Evolutionary conservation across 495 filamentous ascomycete genomes (phyloP).

Genomic region (Xylaria palmicola): DNA sequence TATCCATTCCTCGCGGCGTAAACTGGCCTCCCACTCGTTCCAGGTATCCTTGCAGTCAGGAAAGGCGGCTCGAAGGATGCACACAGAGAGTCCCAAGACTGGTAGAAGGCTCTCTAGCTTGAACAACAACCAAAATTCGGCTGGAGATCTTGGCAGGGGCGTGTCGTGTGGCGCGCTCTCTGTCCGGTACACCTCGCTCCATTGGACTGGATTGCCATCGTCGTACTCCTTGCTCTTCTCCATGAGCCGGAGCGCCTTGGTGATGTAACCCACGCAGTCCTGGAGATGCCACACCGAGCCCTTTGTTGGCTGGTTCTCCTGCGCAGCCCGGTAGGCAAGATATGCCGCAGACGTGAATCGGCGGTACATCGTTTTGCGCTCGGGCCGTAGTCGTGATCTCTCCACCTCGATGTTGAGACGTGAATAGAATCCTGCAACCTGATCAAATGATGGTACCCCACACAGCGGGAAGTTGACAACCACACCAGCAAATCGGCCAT

Average conservation of each 20-base stretch:
- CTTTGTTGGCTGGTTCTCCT: neutral
- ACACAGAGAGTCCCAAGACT: constrained; percentile 20
- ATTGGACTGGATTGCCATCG: constrained; percentile 22
- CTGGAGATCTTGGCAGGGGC: no score
- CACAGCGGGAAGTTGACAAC: constrained; percentile 13
- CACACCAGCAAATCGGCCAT: constrained; percentile 4
- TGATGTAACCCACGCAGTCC: constrained; percentile 8
- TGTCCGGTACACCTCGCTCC: constrained; percentile 23
- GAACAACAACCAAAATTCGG: constrained; percentile 23
- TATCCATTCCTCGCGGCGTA: constrained; percentile 19
- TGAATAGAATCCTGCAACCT: constrained; percentile 18
- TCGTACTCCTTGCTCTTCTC: constrained; percentile 19
- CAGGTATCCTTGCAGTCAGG: constrained; percentile 13
- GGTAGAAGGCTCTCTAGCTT: constrained; percentile 27
- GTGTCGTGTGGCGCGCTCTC: neutral
- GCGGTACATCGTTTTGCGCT: constrained; percentile 17
- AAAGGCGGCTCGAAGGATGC: constrained; percentile 19
- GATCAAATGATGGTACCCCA: constrained; percentile 9
- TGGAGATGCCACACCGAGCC: constrained; percentile 17
- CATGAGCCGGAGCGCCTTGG: constrained; percentile 16
- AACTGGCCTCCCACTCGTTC: constrained; percentile 22
- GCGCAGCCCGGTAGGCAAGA: constrained; percentile 15
- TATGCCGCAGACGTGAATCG: constrained; percentile 16
- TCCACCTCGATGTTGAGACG: constrained; percentile 16
- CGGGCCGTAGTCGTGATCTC: constrained; percentile 12